Percentiles rank a stretch among this genome's conserved stretches.
These are phyloP conservation scores for Phlegmacium glaucopus DNA, from an alignment of 768 basidiomycete genomes.

Conservation along the genomic window DNA sequence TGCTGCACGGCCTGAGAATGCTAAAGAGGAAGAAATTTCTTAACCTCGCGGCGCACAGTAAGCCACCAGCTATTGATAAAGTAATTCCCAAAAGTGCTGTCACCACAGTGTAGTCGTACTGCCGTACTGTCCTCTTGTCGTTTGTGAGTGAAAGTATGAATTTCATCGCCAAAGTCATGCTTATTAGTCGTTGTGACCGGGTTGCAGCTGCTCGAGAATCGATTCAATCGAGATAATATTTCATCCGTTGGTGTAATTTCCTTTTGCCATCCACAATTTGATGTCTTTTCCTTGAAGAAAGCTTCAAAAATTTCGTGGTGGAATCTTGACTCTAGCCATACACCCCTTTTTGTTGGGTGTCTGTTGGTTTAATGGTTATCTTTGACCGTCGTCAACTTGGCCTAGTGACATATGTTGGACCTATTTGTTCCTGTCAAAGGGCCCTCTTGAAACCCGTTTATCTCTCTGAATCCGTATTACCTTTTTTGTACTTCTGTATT, in stretches of 20 bases:
- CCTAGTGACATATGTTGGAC: constrained; percentile 19
- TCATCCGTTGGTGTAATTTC: too few relatives aligned
- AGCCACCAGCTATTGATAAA: background rate
- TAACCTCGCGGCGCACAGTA: constrained; percentile 2
- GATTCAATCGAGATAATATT: too few relatives aligned
- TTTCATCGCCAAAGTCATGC: too few relatives aligned
- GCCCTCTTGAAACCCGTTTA: constrained; percentile 10
- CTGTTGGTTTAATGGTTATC: constrained; percentile 34
- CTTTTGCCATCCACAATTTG: background rate
- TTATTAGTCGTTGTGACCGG: too few relatives aligned
- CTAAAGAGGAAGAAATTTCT: constrained; percentile 11
- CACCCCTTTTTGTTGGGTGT: constrained; percentile 16
- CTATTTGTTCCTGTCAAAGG: constrained; percentile 28
- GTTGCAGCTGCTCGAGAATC: too few relatives aligned
- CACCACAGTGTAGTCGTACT: too few relatives aligned
- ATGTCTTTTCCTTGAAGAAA: constrained; percentile 3
- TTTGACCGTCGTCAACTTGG: constrained; percentile 39
- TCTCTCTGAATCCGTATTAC: background rate
- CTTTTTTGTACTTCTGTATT: background rate
- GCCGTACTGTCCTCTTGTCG: too few relatives aligned
- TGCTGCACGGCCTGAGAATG: constrained; percentile 12
- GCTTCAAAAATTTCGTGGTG: background rate
- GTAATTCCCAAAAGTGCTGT: background rate
- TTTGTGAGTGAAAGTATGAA: too few relatives aligned
- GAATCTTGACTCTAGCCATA: background rate